A percentile compares a stretch with the other conserved stretches of the same genome.
phyloP scores from a whole-genome alignment of 2,329 filamentous ascomycete species.

The Coniochaeta sp. region DNA sequence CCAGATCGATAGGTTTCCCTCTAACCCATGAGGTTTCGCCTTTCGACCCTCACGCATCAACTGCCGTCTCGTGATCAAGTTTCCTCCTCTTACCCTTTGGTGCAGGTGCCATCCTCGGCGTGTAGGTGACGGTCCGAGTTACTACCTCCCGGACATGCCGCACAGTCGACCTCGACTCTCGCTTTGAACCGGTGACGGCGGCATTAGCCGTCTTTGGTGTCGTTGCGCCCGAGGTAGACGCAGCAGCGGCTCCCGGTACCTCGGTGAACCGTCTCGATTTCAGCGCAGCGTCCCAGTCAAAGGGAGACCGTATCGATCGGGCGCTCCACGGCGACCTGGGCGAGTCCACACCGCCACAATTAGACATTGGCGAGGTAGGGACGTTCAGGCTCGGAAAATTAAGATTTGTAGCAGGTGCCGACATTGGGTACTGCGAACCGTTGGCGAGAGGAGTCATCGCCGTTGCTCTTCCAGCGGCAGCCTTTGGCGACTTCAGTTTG shows the following conservation, averaged over 20 bases:
- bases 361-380: slow-evolving; percentile 67
- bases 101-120: slow-evolving; percentile 75
- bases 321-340: slow-evolving; percentile 74
- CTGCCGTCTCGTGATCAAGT: slow-evolving; percentile 29
- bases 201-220: slow-evolving; percentile 4
- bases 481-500: not conserved
- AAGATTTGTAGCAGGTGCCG: slow-evolving; percentile 52
- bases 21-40: not conserved
- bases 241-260: slow-evolving; percentile 30
- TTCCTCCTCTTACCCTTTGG: slow-evolving; percentile 91
- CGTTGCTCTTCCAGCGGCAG: slow-evolving; percentile 2
- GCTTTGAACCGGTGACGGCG: slow-evolving; percentile 20
- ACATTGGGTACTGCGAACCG: slow-evolving; percentile 41
- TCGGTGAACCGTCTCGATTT: slow-evolving; percentile 58
- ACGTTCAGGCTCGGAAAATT: slow-evolving; percentile 63
- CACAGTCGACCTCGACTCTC: slow-evolving; percentile 51
- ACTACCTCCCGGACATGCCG: slow-evolving; percentile 81
- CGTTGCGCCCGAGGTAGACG: slow-evolving; percentile 6
- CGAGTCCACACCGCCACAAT: slow-evolving; percentile 46
- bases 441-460: slow-evolving; percentile 14
- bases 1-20: not conserved
- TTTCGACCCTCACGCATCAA: slow-evolving; percentile 13
- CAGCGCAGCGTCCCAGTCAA: slow-evolving; percentile 69
- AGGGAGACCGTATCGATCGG: slow-evolving; percentile 57
- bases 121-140: slow-evolving; percentile 90